Conservation (phyloP, 1,284 basidiomycete genomes). For the Ustilago crameri region DNA sequence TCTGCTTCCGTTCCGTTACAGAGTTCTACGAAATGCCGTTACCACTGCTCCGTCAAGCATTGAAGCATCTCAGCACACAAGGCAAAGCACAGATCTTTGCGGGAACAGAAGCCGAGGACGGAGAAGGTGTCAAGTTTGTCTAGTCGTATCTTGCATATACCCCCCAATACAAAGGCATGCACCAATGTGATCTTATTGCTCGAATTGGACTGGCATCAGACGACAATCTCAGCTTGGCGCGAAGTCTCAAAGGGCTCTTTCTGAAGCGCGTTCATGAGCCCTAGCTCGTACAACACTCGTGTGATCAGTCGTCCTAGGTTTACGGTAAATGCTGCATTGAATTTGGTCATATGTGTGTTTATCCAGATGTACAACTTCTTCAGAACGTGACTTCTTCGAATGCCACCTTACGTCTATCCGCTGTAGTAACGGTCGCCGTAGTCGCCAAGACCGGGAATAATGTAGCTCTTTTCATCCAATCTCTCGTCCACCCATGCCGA, state of each 20-base stretch:
- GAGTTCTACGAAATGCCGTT: slow-evolving; percentile 71
- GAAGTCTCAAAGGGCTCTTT: too few species aligned
- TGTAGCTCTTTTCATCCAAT: slow-evolving; percentile 78
- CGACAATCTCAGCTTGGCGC: too few species aligned
- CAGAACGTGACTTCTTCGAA: background rate
- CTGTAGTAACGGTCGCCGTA: slow-evolving; percentile 66
- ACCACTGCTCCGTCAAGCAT: slow-evolving; percentile 69
- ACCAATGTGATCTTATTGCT: too few species aligned
- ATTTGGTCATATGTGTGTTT: too few species aligned
- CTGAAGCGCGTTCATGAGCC: too few species aligned
- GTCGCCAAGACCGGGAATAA: slow-evolving; percentile 64
- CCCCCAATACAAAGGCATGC: too few species aligned
- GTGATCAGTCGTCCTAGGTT: too few species aligned
- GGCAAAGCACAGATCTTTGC: slow-evolving; percentile 72
- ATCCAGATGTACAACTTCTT: too few species aligned
- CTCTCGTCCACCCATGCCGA: slow-evolving; percentile 96
- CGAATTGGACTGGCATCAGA: too few species aligned
- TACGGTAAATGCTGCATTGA: too few species aligned
- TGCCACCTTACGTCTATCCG: slow-evolving; percentile 16
- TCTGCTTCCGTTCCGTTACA: too few species aligned
- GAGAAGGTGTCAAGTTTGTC: slow-evolving; percentile 72
- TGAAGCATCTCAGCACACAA: slow-evolving; percentile 71
- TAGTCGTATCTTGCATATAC: slow-evolving; percentile 28
- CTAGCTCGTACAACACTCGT: too few species aligned
- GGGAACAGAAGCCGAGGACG: slow-evolving; percentile 68